phyloP scores from a whole-genome alignment of 352 stramenopile species.

The Pythium chondricola region DNA sequence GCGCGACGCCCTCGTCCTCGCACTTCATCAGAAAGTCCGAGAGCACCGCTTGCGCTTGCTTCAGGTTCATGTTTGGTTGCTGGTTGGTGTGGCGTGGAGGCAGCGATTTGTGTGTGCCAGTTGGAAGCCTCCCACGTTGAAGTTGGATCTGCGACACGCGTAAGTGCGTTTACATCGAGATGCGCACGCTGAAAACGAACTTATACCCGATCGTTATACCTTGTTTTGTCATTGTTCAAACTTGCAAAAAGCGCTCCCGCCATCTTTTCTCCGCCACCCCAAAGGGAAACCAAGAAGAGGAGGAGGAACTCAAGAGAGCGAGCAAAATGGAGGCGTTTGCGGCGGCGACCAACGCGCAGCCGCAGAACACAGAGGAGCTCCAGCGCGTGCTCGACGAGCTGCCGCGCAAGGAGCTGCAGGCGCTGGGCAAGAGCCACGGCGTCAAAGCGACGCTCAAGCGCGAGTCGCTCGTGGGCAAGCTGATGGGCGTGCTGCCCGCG shows the following conservation, averaged over 20 bases:
- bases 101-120: not conserved
- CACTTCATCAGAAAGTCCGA: conserved; percentile 65
- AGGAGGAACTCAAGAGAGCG: not conserved
- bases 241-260: no score
- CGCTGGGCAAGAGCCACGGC: conserved; percentile 19
- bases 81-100: not conserved
- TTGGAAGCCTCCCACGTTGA: not conserved
- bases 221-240: not conserved
- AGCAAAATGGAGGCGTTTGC: conserved; percentile 6
- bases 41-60: conserved; percentile 39
- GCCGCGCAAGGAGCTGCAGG: conserved; percentile 14
- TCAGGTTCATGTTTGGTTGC: conserved; percentile 37
- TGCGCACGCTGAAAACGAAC: no score
- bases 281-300: not conserved
- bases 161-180: no score
- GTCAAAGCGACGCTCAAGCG: conserved; percentile 21
- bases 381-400: conserved; percentile 9
- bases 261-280: no score
- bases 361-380: conserved; percentile 9
- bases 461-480: conserved; percentile 16
- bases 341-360: conserved; percentile 6
- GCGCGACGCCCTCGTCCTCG: conserved; percentile 34
- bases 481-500: conserved; percentile 4
- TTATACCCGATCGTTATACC: no score
- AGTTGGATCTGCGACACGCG: no score